Conservation (phyloP, 2,329 filamentous ascomycete genomes). For the Alternaria conjuncta region DNA sequence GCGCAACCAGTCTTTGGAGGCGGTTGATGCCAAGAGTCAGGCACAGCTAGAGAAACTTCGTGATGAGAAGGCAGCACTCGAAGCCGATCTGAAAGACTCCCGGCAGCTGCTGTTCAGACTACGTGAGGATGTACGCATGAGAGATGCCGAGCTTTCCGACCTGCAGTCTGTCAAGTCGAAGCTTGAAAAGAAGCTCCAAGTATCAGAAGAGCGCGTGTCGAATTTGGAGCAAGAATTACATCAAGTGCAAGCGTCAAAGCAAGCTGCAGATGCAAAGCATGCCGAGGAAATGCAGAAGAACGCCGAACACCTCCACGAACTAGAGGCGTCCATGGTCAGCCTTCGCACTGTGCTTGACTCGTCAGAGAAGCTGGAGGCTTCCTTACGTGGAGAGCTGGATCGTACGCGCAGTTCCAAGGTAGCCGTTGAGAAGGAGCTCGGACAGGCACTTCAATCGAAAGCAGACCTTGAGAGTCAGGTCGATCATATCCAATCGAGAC, state of each 20-base stretch:
- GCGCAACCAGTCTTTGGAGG: constrained; percentile 27
- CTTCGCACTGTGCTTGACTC: constrained; percentile 22
- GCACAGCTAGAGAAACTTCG: constrained; percentile 26
- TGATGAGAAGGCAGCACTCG: constrained; percentile 26
- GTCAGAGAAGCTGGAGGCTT: constrained; percentile 21
- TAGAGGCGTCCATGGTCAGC: constrained; percentile 26
- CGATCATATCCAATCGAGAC: constrained; percentile 6
- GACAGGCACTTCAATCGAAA: constrained; percentile 11
- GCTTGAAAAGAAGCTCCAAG: constrained; percentile 27
- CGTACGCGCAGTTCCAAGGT: constrained; percentile 17
- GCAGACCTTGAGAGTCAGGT: constrained; percentile 15
- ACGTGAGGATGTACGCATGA: constrained; percentile 26
- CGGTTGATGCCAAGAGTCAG: constrained; percentile 20
- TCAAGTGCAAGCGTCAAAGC: constrained; percentile 19
- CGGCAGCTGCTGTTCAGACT: constrained; percentile 27
- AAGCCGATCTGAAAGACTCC: constrained; percentile 25
- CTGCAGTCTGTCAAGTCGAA: constrained; percentile 28
- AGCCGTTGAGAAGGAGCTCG: constrained; percentile 17
- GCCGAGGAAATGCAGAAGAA: constrained; percentile 19
- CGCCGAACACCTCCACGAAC: constrained; percentile 29
- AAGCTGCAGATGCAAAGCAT: constrained; percentile 18
- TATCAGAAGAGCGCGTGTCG: constrained; percentile 25
- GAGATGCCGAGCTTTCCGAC: constrained; percentile 28
- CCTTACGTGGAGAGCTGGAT: constrained; percentile 22
- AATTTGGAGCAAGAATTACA: constrained; percentile 29